A percentile compares a stretch with the other conserved stretches of the same genome.
Conservation (phyloP, 345 rosid genomes). For the Excoecaria cochinchinensis region DNA sequence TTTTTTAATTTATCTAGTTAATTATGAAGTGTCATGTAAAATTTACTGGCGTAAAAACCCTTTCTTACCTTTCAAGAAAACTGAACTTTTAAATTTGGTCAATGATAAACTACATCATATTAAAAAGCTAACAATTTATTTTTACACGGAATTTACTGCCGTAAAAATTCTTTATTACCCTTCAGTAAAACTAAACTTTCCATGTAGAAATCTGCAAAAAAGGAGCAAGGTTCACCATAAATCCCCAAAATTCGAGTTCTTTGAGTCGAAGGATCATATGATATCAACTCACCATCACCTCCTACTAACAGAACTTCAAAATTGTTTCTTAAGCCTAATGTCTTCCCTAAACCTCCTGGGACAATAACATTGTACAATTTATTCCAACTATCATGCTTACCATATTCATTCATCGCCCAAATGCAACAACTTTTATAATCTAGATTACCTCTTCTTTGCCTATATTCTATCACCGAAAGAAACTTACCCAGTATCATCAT, state of each 20-base stretch:
- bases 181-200: constrained; percentile 12
- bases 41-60: no score
- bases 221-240: constrained; percentile 10
- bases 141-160: background rate
- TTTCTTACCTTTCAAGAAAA: no score
- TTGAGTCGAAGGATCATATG: background rate
- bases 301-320: background rate
- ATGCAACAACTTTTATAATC: background rate
- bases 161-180: background rate
- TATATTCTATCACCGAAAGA: background rate
- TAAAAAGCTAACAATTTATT: no score
- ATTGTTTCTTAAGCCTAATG: background rate
- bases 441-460: background rate
- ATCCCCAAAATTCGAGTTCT: background rate
- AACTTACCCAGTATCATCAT: background rate
- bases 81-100: no score
- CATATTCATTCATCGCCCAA: constrained; percentile 12
- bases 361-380: background rate
- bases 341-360: constrained; percentile 5
- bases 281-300: constrained; percentile 1
- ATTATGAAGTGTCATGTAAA: no score
- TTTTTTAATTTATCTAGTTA: no score
- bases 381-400: background rate
- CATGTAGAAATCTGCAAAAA: constrained; percentile 4
- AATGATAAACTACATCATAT: no score